A percentile compares a stretch with the other conserved stretches of the same genome.
These are phyloP conservation scores for Calamus simplicifolius DNA, from an alignment of 176 grass and related monocot species.

Conservation along the genomic window DNA sequence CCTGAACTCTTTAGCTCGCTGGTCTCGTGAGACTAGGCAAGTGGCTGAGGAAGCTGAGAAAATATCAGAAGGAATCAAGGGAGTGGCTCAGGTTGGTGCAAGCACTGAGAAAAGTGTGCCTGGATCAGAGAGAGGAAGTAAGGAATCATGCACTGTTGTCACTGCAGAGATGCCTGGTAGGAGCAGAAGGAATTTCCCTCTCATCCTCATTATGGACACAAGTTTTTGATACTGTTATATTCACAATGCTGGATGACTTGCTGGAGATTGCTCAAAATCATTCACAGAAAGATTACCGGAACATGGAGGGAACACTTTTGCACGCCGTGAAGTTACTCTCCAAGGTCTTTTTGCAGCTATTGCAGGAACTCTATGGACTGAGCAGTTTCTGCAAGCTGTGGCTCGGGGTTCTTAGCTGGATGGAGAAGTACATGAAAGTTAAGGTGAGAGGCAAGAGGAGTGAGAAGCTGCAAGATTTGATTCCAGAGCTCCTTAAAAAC, in stretches of 20 bases:
- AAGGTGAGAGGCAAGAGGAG: constrained; percentile 76
- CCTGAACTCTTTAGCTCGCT: constrained; percentile 61
- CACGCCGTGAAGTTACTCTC: constrained; percentile 67
- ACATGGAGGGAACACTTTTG: constrained; percentile 91
- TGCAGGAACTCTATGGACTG: constrained; percentile 53
- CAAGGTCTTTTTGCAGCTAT: constrained; percentile 81
- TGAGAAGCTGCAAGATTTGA: constrained; percentile 87
- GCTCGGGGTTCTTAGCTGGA: constrained; percentile 66
- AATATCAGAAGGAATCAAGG: constrained; percentile 77
- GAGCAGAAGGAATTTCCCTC: constrained; percentile 64
- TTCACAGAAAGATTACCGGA: constrained; percentile 83
- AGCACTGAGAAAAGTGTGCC: constrained; percentile 73
- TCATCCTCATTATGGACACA: constrained; percentile 66
- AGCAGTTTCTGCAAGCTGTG: constrained; percentile 68
- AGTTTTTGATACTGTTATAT: constrained; percentile 76
- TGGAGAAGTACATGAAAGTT: constrained; percentile 80
- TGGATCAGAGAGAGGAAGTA: constrained; percentile 85
- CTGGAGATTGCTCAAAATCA: constrained; percentile 71
- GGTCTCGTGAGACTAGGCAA: constrained; percentile 65
- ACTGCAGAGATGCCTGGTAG: constrained; percentile 73
- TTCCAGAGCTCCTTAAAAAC: constrained; percentile 91
- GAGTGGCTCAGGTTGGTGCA: constrained; percentile 91
- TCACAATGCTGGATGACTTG: constrained; percentile 83
- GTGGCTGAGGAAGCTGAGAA: constrained; percentile 51
- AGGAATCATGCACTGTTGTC: constrained; percentile 78